Conservation (phyloP, 768 basidiomycete genomes). For the Phanerodontia chrysosporium region DNA sequence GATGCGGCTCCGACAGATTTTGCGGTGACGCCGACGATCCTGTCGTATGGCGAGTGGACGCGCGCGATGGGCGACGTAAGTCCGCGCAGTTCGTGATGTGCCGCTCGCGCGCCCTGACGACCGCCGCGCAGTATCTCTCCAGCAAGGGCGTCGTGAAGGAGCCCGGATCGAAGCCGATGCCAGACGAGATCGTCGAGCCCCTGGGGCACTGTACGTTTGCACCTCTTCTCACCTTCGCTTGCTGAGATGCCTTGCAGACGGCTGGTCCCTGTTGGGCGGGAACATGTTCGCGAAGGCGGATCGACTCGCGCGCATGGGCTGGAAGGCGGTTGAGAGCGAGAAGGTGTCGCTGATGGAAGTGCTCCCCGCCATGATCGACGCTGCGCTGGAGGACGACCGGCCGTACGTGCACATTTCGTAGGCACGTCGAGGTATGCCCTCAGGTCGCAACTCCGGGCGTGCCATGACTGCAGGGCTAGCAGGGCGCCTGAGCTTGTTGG, state of each 20-base stretch:
- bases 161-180: conserved; percentile 30
- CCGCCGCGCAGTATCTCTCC: conserved; percentile 20
- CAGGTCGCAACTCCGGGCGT: too few species aligned
- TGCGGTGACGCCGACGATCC: conserved; percentile 22
- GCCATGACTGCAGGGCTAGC: too few species aligned
- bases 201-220: conserved; percentile 36
- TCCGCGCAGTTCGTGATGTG: not conserved
- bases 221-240: not conserved
- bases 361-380: conserved; percentile 20
- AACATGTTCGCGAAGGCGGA: conserved; percentile 33
- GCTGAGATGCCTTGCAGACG: conserved; percentile 23
- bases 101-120: not conserved
- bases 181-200: conserved; percentile 30
- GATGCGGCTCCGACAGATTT: conserved; percentile 32
- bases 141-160: conserved; percentile 30
- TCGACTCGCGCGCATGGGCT: conserved; percentile 35
- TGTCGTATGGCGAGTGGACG: conserved; percentile 30
- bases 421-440: not conserved
- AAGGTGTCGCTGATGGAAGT: conserved; percentile 25
- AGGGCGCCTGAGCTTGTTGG: too few species aligned
- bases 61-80: conserved; percentile 35
- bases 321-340: conserved; percentile 30
- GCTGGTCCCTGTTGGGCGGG: conserved; percentile 38
- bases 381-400: conserved; percentile 3
- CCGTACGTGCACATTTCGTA: conserved; percentile 4